Evolutionary conservation across 1,139 yeast genomes (phyloP), one percentile per base, ranked within the genome.

Genomic region (Taphrina sp.): DNA sequence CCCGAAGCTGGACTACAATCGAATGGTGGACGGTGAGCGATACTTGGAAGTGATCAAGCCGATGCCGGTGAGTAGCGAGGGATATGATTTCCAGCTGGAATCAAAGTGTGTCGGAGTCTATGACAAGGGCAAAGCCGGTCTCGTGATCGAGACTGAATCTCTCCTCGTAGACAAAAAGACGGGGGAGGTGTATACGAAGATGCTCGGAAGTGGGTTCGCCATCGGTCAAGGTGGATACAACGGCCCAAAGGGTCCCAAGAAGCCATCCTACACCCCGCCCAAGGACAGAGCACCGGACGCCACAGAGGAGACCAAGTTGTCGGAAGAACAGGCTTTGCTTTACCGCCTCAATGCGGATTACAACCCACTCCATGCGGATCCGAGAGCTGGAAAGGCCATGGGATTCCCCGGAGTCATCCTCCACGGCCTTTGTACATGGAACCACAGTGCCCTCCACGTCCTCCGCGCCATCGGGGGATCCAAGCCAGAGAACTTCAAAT

Each of bases 331-430:
- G 34, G 54, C 54, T 2, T 16, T 49, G 19, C 17, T 49, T 45
- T 49, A 49, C 39, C 54, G 54, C 23, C 24, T 49, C 7, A 49
- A 49, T 24, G 54, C 54, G 7, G 54, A 49, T 35, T 49, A 49
- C 46, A 49, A 49, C n/a, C 54, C 54, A 1, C 44, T 49, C 43
- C 54, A 49, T 23, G 54, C 54, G n/a, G 54, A 49, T 26, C 54
- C 54, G 5, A 24, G 29, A n/a, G 45, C 34, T 19, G 54, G 54
- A 33, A 39, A 38, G 41, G 31, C 38, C 14, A 49, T 49, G 54
- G 54, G 54, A 1, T 49, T 49, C 41, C 41, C 41, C 16, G 54
- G 54, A 29, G 46, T 49, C 34, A 49, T 49, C 28, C 34, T 49
- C 5, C 54, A 49, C 26, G 54, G 54, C 16, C 39, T 49, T 12